phyloP scores from a whole-genome alignment of 345 rosid species.

The Salix caprea region DNA sequence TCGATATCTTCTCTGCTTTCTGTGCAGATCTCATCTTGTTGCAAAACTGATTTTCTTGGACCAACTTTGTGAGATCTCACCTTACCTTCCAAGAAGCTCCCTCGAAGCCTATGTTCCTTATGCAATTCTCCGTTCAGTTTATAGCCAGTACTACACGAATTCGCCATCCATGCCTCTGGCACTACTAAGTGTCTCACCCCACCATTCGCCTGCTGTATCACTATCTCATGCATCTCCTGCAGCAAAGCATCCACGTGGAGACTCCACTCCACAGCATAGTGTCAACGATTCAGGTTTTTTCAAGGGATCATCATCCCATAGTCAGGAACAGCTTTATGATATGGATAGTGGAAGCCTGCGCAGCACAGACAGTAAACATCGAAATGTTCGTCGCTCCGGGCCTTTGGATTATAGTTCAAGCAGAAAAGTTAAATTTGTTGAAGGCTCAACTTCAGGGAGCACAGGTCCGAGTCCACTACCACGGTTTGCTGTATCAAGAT shows the following conservation, averaged over 20 bases:
- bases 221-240: slow-evolving; percentile 66
- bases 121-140: slow-evolving; percentile 79
- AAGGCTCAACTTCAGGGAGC: slow-evolving; percentile 75
- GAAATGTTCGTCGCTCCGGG: slow-evolving; percentile 81
- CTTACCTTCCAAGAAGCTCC: slow-evolving; percentile 82
- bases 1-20: neutral
- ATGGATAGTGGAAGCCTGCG: slow-evolving; percentile 43
- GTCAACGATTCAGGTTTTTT: slow-evolving; percentile 59
- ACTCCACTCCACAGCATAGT: slow-evolving; percentile 69
- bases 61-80: slow-evolving; percentile 90
- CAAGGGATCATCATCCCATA: slow-evolving; percentile 72
- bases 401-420: slow-evolving; percentile 85
- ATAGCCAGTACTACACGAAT: slow-evolving; percentile 77
- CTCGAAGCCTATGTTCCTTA: slow-evolving; percentile 85
- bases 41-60: slow-evolving; percentile 93
- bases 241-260: slow-evolving; percentile 53
- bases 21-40: slow-evolving; percentile 80
- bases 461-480: slow-evolving; percentile 86
- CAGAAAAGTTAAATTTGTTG: slow-evolving; percentile 53
- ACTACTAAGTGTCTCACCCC: slow-evolving; percentile 53
- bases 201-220: slow-evolving; percentile 70
- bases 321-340: slow-evolving; percentile 57
- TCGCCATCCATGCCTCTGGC: slow-evolving; percentile 60
- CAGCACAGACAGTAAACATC: slow-evolving; percentile 40
- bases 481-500: slow-evolving; percentile 90